These are phyloP conservation scores for Trichoderma polysporum DNA, from an alignment of 2,329 filamentous ascomycete genomes.

Conservation along the genomic window DNA sequence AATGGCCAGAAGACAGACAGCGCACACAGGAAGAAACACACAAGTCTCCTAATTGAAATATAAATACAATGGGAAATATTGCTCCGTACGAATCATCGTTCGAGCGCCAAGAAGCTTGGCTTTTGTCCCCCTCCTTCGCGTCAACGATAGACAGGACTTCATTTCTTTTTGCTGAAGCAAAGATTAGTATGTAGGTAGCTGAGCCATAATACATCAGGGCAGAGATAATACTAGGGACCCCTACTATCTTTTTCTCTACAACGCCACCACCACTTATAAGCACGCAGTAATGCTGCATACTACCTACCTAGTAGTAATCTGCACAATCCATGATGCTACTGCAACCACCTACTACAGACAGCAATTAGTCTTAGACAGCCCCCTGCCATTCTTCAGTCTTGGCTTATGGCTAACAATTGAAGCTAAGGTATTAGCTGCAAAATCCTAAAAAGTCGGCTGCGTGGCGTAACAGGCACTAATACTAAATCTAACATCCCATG, in stretches of 20 bases:
- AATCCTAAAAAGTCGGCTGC: background rate
- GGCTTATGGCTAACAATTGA: too few species aligned
- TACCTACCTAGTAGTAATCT: too few species aligned
- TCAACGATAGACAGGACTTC: background rate
- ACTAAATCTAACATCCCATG: background rate
- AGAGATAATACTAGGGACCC: too few species aligned
- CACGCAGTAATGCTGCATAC: too few species aligned
- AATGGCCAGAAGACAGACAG: too few species aligned
- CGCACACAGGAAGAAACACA: background rate
- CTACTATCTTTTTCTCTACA: background rate
- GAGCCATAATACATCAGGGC: too few species aligned
- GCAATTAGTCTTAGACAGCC: too few species aligned
- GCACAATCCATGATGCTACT: too few species aligned
- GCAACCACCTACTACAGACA: background rate
- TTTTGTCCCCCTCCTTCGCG: background rate
- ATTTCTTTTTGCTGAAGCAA: background rate
- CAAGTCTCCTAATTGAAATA: background rate
- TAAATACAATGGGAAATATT: background rate
- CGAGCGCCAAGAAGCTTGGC: slow-evolving; percentile 5
- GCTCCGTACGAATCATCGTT: background rate
- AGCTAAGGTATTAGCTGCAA: background rate
- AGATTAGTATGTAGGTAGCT: too few species aligned
- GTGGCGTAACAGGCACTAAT: background rate
- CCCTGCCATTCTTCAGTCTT: background rate
- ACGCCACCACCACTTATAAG: background rate